Base-by-base conservation (phyloP, 2,329 filamentous ascomycete genomes). In the Phialophora tarda region DNA sequence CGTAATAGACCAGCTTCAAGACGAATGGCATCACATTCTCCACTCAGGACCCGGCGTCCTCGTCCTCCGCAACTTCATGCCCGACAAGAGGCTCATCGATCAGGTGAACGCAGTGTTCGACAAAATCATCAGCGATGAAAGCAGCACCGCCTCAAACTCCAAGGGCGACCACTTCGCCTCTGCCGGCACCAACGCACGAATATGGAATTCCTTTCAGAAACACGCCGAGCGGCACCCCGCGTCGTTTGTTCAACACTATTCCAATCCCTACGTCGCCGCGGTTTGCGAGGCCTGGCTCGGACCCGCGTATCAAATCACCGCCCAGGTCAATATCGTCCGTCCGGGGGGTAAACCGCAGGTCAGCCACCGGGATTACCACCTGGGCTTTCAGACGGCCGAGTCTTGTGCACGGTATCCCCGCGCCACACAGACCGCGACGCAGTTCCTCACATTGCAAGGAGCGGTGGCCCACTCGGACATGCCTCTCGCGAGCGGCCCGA, bases 121-220 rank as follows among this genome's bases (percentile, higher is more conserved):
- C 4, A 65, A 71, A 1, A 86, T 87, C 67, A 85, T 87, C 74
- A 74, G 76, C 2, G 71, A 73, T 10, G 82, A 87, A 74, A 74
- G 73, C 51, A 32, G 7, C 51, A 17, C 21, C 26, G 26, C 26
- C 23, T 30, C 10, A 11, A 3, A 17, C 7, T 4, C 8, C 24
- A 74, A 74, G 26, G 87, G 87, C 24, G 87, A 89, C 74, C 87
- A 89, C 72, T 89, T 89, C 74, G 85, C 86, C 1, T 76, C 80
- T 4, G 78, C 80, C 1, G 83, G 83, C 24, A 80, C 81, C 26
- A 89, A 89, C 72, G 80, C 84, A 62, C 82, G 87, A 10, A 88
- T 89, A 77, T 89, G 86, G 86, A 89, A 89, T 77, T 86, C 86
- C 0, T 86, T 89, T 75, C 82, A 82, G 68, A 89, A 89, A 72